Conservation (phyloP, 257 asterid genomes). For the Apocynum venetum region DNA sequence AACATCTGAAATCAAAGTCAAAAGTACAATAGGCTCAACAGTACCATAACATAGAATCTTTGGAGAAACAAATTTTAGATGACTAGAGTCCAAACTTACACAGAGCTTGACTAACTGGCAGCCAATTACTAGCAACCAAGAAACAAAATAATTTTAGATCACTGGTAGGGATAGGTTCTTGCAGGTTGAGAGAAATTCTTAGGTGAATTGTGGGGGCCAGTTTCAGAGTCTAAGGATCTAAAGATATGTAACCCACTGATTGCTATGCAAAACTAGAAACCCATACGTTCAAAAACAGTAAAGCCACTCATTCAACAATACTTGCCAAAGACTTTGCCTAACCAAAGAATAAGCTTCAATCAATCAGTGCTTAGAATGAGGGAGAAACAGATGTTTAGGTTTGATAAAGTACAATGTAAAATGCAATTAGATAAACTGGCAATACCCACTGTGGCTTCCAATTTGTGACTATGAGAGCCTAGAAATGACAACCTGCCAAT, state of each 20-base stretch:
- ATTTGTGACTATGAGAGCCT: neutral
- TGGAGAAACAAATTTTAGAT: neutral
- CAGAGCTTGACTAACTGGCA: neutral
- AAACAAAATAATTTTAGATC: neutral
- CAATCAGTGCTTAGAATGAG: neutral
- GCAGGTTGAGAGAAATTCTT: no score
- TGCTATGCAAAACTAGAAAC: neutral
- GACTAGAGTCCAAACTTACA: neutral
- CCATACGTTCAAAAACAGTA: neutral
- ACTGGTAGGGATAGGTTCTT: neutral
- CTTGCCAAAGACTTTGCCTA: neutral
- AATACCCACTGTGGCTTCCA: neutral
- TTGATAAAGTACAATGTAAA: neutral
- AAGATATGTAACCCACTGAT: neutral
- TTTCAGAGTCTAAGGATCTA: neutral
- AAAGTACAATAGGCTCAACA: neutral
- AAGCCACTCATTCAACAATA: neutral
- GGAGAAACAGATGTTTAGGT: neutral
- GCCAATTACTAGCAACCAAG: no score
- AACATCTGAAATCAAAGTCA: conserved; percentile 24
- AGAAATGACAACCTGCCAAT: neutral
- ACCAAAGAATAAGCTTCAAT: neutral
- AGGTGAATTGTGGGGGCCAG: no score
- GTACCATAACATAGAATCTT: no score
- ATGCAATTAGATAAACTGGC: neutral